Evolutionary conservation across 768 basidiomycete genomes (phyloP).

Genomic region (Mycena metata): DNA sequence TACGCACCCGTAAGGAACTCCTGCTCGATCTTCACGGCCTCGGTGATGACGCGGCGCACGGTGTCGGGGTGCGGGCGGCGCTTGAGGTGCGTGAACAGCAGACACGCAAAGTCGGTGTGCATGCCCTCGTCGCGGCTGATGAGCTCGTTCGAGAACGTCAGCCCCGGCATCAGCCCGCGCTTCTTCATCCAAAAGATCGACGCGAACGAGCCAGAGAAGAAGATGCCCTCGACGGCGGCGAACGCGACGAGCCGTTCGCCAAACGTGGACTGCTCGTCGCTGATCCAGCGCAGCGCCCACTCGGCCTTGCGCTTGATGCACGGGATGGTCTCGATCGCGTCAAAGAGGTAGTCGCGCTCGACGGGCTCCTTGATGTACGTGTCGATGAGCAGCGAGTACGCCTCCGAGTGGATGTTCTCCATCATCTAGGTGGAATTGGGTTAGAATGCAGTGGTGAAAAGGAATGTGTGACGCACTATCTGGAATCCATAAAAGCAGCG

Average conservation of each 20-base stretch:
- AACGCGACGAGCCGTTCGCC: constrained; percentile 84
- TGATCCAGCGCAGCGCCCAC: constrained; percentile 84
- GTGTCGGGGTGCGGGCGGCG: constrained; percentile 76
- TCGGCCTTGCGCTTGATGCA: constrained; percentile 80
- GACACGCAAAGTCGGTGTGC: constrained; percentile 86
- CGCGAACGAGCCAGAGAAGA: constrained; percentile 84
- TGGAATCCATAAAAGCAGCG: constrained; percentile 90
- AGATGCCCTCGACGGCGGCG: constrained; percentile 86
- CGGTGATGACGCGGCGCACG: constrained; percentile 68
- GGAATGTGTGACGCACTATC: no score
- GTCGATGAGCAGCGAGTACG: constrained; percentile 85
- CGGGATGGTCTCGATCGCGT: constrained; percentile 83
- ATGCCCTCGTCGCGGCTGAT: constrained; percentile 88
- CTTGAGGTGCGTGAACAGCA: constrained; percentile 78
- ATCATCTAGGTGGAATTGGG: no score
- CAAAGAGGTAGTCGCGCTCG: constrained; percentile 75
- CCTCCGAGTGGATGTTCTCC: constrained; percentile 88
- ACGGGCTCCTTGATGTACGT: constrained; percentile 78
- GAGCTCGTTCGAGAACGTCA: constrained; percentile 88
- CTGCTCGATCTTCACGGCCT: constrained; percentile 78
- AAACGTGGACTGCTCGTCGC: constrained; percentile 72
- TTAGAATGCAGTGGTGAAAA: no score
- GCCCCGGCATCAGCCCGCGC: constrained; percentile 85
- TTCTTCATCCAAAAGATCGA: constrained; percentile 90
- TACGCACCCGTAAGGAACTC: constrained; percentile 71